Base-by-base conservation (phyloP, 345 rosid genomes). In the Ceriops decandra region DNA sequence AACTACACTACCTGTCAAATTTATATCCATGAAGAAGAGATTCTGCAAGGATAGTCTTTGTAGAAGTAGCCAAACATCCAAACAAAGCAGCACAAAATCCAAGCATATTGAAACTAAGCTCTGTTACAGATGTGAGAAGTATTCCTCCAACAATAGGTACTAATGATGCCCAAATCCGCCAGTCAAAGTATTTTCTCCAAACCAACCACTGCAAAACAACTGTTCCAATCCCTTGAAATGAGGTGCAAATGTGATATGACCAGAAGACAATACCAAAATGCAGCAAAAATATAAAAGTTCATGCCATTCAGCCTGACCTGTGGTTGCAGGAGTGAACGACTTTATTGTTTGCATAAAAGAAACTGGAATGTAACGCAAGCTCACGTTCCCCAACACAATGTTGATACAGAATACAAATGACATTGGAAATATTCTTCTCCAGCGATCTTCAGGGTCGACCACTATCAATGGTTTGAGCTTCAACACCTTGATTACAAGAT, bases 311-410 rank as follows among this genome's bases (percentile, higher is more conserved):
- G 62, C 57, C 82, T 47, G 38, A 95, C 99, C 99, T 83, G 99
- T 95, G 62, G 99, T 95, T 53, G 99, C 99, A 30, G 99, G 99
- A 69, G 99, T 95, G 72, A 95, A 95, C 27, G 99, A 95, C 80
- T 95, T 95, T 38, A 95, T 95, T 0, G 99, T 95, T 83, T 95
- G 99, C 99, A 95, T 95, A 80, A 95, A 95, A 2, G 99, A 95
- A 68, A 95, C 99, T 1, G 99, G 99, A 47, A 95, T 95, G 77
- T 92, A 95, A 0, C 98, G 88, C 28, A 95, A 79, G 80, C 99
- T 95, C 70, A 95, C 91, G 60, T 95, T 95, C 53, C 99, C 99
- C 74, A 95, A 56, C 68, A 95, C 99, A 26, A 95, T 95, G 86
- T 95, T 95, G 78, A 95, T 82, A 60, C 99, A 95, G 70, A 95